A percentile compares a stretch with the other conserved stretches of the same genome.
Evolutionary conservation across 495 filamentous ascomycete species (phyloP).

Genomic region (Zalerion maritima): DNA sequence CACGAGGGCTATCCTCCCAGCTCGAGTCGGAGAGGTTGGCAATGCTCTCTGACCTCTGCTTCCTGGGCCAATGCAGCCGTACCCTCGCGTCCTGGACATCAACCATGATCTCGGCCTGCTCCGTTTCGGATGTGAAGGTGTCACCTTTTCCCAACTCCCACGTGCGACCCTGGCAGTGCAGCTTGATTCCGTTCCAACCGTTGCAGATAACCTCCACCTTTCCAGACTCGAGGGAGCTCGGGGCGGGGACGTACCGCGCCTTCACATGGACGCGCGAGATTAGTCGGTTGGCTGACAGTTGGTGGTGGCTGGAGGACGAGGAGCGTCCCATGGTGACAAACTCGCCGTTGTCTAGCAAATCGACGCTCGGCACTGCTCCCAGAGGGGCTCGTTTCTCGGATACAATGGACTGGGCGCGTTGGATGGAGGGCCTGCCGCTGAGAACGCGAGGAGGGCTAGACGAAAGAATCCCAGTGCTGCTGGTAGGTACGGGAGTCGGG

Average conservation of each 20-base stretch:
- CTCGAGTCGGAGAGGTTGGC: conserved; percentile 48
- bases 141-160: conserved; percentile 81
- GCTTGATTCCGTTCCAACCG: conserved; percentile 90
- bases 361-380: conserved; percentile 61
- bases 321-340: conserved; percentile 76
- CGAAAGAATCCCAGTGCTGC: conserved; percentile 78
- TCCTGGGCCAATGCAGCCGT: conserved; percentile 69
- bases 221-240: conserved; percentile 44
- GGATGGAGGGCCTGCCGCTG: conserved; percentile 31
- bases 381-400: conserved; percentile 81
- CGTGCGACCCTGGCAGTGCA: conserved; percentile 80
- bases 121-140: conserved; percentile 80
- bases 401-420: conserved; percentile 49
- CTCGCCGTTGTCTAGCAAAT: conserved; percentile 73
- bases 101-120: conserved; percentile 82
- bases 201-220: conserved; percentile 76
- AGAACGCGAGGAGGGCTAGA: conserved; percentile 61
- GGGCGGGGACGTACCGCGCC: conserved; percentile 61
- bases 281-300: conserved; percentile 76
- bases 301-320: conserved; percentile 81
- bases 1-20: conserved; percentile 46
- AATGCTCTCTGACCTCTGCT: conserved; percentile 44
- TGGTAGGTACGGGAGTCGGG: conserved; percentile 85
- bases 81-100: conserved; percentile 90
- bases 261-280: conserved; percentile 89